Percentiles rank a stretch among this genome's conserved stretches.
phyloP scores from a whole-genome alignment of 495 filamentous ascomycete genomes.

The Chaetomium fimeti region DNA sequence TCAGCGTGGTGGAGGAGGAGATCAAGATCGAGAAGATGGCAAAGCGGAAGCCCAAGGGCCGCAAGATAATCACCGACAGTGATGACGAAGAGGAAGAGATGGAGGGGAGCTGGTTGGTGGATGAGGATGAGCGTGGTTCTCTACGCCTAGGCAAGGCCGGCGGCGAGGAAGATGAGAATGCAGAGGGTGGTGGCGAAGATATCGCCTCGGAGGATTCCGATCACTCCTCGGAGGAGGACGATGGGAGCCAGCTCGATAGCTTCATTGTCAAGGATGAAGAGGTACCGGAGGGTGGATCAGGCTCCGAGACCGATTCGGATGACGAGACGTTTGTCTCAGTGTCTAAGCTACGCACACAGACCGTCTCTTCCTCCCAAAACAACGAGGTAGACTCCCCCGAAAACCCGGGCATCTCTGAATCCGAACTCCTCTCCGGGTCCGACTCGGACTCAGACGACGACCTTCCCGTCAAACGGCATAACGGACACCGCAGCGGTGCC shows the following conservation, averaged over 20 bases:
- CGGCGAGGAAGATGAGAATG: constrained; percentile 78
- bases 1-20: constrained; percentile 46
- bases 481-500: not conserved
- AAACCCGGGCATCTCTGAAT: constrained; percentile 36
- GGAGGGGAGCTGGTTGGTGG: constrained; percentile 70
- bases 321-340: constrained; percentile 44
- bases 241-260: constrained; percentile 48
- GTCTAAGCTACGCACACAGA: constrained; percentile 40
- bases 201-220: constrained; percentile 63
- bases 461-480: constrained; percentile 17
- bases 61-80: constrained; percentile 56
- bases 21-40: constrained; percentile 42
- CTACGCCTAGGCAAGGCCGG: constrained; percentile 71
- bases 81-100: constrained; percentile 66
- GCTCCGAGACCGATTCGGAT: constrained; percentile 39
- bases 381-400: constrained; percentile 1
- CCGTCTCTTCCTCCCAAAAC: constrained; percentile 19
- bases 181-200: constrained; percentile 80
- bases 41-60: constrained; percentile 48
- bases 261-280: constrained; percentile 48
- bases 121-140: constrained; percentile 56
- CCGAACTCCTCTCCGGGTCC: constrained; percentile 42
- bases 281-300: constrained; percentile 36
- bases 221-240: constrained; percentile 36
- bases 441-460: constrained; percentile 44